phyloP scores from a whole-genome alignment of 495 filamentous ascomycete genomes.

The Schizothecium vesticola region DNA sequence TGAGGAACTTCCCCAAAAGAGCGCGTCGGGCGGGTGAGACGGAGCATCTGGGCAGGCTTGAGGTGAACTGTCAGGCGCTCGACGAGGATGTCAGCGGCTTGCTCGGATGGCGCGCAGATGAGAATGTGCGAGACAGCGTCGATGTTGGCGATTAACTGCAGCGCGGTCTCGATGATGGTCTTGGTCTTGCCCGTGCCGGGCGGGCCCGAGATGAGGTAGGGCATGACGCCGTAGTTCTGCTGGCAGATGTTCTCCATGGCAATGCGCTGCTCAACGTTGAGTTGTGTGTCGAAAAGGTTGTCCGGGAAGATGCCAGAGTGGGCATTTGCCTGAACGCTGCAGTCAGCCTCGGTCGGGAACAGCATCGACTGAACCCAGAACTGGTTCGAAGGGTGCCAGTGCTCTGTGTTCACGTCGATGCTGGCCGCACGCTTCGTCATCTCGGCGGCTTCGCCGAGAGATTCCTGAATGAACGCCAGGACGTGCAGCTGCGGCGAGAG shows the following conservation, averaged over 20 bases:
- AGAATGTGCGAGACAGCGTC: constrained; percentile 38
- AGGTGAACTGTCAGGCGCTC: constrained; percentile 40
- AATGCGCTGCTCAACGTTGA: constrained; percentile 50
- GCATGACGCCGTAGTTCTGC: constrained; percentile 44
- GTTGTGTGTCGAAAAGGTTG: constrained; percentile 34
- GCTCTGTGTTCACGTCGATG: neutral
- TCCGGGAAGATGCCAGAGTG: constrained; percentile 27
- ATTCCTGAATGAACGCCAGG: constrained; percentile 19
- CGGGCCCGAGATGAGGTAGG: constrained; percentile 50
- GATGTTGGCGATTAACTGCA: constrained; percentile 29
- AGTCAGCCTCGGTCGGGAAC: constrained; percentile 41
- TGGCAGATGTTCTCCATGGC: constrained; percentile 41
- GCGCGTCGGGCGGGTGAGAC: constrained; percentile 44
- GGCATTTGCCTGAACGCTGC: constrained; percentile 34
- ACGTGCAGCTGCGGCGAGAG: constrained; percentile 17
- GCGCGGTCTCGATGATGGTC: constrained; percentile 46
- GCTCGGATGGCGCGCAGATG: constrained; percentile 53
- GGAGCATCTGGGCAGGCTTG: constrained; percentile 37
- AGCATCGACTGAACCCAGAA: constrained; percentile 47
- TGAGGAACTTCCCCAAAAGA: constrained; percentile 46
- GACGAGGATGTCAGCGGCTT: constrained; percentile 50
- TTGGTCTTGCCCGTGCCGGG: constrained; percentile 54
- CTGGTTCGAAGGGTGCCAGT: neutral
- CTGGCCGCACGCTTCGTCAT: neutral
- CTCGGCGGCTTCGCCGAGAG: constrained; percentile 13